A percentile compares a stretch with the other conserved stretches of the same genome.
These are phyloP conservation scores for Cryphonectria carpinicola DNA, from an alignment of 2,329 filamentous ascomycete species.

Conservation along the genomic window DNA sequence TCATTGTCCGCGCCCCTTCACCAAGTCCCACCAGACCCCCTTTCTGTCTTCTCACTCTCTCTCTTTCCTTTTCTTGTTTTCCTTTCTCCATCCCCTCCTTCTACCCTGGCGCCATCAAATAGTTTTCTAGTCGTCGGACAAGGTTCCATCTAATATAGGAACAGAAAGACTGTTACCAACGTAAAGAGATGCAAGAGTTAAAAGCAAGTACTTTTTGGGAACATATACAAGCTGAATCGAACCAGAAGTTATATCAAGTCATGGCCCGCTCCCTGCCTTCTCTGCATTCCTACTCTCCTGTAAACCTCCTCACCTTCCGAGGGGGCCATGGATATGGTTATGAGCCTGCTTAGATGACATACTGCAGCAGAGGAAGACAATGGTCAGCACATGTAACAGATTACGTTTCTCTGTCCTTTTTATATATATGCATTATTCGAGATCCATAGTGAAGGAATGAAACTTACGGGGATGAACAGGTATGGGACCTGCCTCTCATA, in stretches of 20 bases:
- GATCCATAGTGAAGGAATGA: slow-evolving; percentile 49
- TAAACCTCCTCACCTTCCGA: not conserved
- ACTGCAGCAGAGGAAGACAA: slow-evolving; percentile 36
- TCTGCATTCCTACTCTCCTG: not conserved
- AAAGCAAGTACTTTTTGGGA: slow-evolving; percentile 18
- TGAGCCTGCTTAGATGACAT: slow-evolving; percentile 43
- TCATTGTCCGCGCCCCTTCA: not conserved
- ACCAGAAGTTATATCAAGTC: not conserved
- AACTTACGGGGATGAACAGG: slow-evolving; percentile 66
- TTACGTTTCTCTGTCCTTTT: not conserved
- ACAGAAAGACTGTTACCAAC: not conserved
- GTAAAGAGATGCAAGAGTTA: slow-evolving; percentile 20
- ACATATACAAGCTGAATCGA: slow-evolving; percentile 26
- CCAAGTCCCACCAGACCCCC: too few species aligned
- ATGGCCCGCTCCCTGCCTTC: not conserved
- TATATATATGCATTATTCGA: not conserved
- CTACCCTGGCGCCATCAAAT: not conserved
- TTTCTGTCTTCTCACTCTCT: not conserved
- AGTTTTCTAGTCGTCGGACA: not conserved
- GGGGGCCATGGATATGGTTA: not conserved
- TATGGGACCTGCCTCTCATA: slow-evolving; percentile 82
- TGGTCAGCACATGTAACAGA: not conserved
- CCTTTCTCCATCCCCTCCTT: not conserved
- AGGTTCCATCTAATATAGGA: not conserved
- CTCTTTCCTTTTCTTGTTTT: not conserved